These are phyloP conservation scores for Globisporangium yorkense DNA, from an alignment of 352 stramenopile species.

Conservation along the genomic window DNA sequence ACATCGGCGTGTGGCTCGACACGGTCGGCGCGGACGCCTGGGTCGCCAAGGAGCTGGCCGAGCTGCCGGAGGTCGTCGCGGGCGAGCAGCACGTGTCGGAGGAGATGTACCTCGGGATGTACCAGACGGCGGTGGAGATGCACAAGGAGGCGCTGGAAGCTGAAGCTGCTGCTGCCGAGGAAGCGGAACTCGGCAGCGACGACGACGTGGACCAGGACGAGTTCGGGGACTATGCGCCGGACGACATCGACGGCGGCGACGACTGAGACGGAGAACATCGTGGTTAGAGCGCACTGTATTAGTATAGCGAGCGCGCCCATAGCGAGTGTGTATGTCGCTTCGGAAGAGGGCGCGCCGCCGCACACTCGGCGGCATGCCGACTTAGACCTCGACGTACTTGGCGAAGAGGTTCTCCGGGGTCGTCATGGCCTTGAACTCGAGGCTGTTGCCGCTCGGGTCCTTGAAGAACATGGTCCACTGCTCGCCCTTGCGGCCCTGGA, in stretches of 20 bases:
- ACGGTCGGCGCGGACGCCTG: slow-evolving; percentile 75
- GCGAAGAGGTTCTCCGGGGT: slow-evolving; percentile 96
- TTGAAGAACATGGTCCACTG: slow-evolving; percentile 99
- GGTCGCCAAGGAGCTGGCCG: slow-evolving; percentile 77
- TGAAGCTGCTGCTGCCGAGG: slow-evolving; percentile 1
- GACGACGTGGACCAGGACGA: slow-evolving; percentile 33
- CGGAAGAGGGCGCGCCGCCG: too few species aligned
- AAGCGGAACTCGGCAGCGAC: slow-evolving; percentile 18
- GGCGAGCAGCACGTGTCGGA: slow-evolving; percentile 53
- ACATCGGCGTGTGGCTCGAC: slow-evolving; percentile 83
- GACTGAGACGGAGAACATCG: too few species aligned
- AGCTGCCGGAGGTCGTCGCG: slow-evolving; percentile 35
- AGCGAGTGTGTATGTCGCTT: too few species aligned
- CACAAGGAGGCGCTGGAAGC: slow-evolving; percentile 53
- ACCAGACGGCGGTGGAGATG: slow-evolving; percentile 83
- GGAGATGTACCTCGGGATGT: slow-evolving; percentile 87
- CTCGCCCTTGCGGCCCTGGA: slow-evolving; percentile 92
- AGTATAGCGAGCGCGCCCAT: too few species aligned
- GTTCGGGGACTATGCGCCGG: slow-evolving; percentile 41
- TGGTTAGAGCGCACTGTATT: too few species aligned
- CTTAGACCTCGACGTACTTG: slow-evolving; percentile 88
- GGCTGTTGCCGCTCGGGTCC: slow-evolving; percentile 95
- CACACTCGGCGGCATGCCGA: too few species aligned
- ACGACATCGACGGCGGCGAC: slow-evolving; percentile 50
- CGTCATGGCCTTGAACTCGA: slow-evolving; percentile 99